Conservation (phyloP, 2,329 filamentous ascomycete species). For the Parafenestella ontariensis region DNA sequence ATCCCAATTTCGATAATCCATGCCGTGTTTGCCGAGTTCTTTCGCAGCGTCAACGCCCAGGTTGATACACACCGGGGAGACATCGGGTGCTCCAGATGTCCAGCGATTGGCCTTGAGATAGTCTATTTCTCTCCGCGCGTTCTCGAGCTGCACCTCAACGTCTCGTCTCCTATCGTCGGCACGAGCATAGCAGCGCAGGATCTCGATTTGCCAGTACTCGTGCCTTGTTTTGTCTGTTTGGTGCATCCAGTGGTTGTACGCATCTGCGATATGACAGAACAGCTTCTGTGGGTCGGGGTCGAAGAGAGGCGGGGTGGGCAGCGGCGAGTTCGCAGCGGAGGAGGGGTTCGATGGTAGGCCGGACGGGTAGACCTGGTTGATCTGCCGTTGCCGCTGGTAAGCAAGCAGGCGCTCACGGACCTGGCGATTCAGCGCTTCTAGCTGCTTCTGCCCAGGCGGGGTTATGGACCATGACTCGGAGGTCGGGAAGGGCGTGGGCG, state of each 20-base stretch:
- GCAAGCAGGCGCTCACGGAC: slow-evolving; percentile 69
- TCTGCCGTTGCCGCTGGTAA: slow-evolving; percentile 44
- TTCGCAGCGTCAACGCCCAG: slow-evolving; percentile 47
- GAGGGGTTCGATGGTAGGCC: slow-evolving; percentile 33
- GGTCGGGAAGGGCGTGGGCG: slow-evolving; percentile 78
- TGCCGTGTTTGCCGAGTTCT: slow-evolving; percentile 47
- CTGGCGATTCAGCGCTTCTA: slow-evolving; percentile 71
- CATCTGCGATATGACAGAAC: slow-evolving; percentile 75
- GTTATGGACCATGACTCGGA: slow-evolving; percentile 81
- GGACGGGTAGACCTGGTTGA: slow-evolving; percentile 43
- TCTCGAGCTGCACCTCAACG: slow-evolving; percentile 48
- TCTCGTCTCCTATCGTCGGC: slow-evolving; percentile 48
- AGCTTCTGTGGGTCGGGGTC: slow-evolving; percentile 73
- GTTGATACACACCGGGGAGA: slow-evolving; percentile 46
- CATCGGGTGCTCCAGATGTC: slow-evolving; percentile 33
- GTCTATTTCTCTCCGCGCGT: slow-evolving; percentile 51
- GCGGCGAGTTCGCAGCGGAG: slow-evolving; percentile 41
- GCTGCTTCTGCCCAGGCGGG: slow-evolving; percentile 76
- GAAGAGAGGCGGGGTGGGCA: slow-evolving; percentile 49
- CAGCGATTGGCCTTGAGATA: slow-evolving; percentile 47
- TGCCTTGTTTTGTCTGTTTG: slow-evolving; percentile 60
- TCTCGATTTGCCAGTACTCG: slow-evolving; percentile 56
- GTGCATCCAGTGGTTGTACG: slow-evolving; percentile 77
- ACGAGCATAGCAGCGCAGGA: slow-evolving; percentile 54
- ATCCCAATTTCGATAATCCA: slow-evolving; percentile 51